phyloP scores from a whole-genome alignment of 345 rosid genomes.

The Eucalyptus brandiana region DNA sequence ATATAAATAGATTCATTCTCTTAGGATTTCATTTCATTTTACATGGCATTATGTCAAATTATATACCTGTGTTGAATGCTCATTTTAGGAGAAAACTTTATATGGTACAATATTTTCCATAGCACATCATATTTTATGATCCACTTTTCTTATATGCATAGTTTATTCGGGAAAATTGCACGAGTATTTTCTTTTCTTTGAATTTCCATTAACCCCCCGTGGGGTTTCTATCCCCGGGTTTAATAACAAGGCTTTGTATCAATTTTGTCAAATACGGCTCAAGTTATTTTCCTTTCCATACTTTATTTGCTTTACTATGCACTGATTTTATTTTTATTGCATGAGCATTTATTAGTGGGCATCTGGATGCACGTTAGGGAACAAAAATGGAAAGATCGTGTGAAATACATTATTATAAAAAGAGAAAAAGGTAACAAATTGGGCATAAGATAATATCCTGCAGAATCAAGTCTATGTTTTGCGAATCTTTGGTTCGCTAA shows the following conservation, averaged over 20 bases:
- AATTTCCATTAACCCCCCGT: neutral
- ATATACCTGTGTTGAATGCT: neutral
- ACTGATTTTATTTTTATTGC: neutral
- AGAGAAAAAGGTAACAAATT: neutral
- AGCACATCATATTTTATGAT: neutral
- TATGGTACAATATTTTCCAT: neutral
- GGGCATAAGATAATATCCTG: rapidly evolving
- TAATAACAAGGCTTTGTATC: neutral
- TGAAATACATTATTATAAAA: neutral
- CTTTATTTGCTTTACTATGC: neutral
- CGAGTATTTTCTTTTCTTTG: neutral
- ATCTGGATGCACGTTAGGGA: neutral
- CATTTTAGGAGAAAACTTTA: neutral
- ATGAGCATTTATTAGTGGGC: neutral
- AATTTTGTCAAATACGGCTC: neutral
- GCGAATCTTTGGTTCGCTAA: neutral
- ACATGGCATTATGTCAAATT: neutral
- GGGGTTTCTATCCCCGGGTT: neutral
- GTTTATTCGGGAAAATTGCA: neutral
- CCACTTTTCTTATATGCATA: neutral
- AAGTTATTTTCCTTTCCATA: neutral
- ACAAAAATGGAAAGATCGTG: neutral
- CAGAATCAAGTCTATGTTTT: neutral
- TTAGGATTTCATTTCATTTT: neutral
- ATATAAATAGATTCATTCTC: neutral